These are phyloP conservation scores for Phytophthora citrophthora DNA, from an alignment of 352 stramenopile genomes.

Conservation along the genomic window DNA sequence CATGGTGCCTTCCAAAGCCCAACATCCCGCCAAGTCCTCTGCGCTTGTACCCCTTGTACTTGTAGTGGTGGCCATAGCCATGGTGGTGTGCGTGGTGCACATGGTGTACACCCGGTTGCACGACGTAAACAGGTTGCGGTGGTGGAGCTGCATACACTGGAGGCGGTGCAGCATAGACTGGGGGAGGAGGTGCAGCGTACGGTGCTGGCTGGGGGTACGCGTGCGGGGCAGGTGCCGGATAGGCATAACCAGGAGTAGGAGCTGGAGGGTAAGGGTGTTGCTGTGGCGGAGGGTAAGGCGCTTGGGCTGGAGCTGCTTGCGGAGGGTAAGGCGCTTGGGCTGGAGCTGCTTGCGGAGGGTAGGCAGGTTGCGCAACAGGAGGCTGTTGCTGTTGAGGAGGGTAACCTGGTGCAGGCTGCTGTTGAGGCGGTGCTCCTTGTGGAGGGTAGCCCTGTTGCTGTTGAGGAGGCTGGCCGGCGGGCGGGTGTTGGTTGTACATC, in stretches of 20 bases:
- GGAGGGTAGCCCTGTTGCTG: constrained; percentile 32
- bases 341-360: constrained; percentile 23
- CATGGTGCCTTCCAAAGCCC: constrained; percentile 19
- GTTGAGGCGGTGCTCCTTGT: constrained; percentile 26
- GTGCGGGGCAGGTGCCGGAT: constrained; percentile 28
- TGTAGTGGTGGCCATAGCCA: constrained; percentile 30
- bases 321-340: neutral
- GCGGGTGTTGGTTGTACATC: constrained; percentile 31
- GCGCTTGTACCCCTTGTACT: constrained; percentile 30
- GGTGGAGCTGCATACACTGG: constrained; percentile 16
- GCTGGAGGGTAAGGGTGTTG: neutral
- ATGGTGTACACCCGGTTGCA: constrained; percentile 34
- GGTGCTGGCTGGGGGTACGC: constrained; percentile 13
- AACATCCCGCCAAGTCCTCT: constrained; percentile 30
- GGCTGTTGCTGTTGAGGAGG: constrained; percentile 22
- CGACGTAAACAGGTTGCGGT: constrained; percentile 37
- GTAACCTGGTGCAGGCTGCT: constrained; percentile 28
- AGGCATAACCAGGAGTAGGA: neutral
- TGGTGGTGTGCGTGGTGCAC: constrained; percentile 25
- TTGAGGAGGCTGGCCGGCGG: constrained; percentile 12
- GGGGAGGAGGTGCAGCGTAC: constrained; percentile 14
- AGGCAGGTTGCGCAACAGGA: constrained; percentile 36
- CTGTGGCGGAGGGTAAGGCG: neutral
- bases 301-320: constrained; percentile 4
- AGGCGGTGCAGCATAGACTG: constrained; percentile 20